Percentiles rank a stretch among this genome's conserved stretches.
phyloP scores from a whole-genome alignment of 2,329 filamentous ascomycete genomes.

The Aaosphaeria pasadenensis region DNA sequence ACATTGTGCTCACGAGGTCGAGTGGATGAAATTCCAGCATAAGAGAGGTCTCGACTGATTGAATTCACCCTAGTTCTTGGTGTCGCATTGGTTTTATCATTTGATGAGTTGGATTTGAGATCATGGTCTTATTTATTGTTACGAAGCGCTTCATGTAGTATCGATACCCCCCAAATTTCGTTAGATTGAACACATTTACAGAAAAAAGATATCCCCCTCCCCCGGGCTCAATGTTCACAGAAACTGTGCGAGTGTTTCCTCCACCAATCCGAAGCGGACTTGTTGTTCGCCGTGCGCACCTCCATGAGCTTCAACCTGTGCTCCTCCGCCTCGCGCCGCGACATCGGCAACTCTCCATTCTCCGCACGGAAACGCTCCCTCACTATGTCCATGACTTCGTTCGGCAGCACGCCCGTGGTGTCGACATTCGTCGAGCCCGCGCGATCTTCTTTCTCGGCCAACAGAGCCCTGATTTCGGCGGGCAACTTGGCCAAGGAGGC shows the following conservation, averaged over 20 bases:
- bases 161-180: too few relatives aligned
- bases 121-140: too few relatives aligned
- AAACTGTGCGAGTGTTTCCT: slow-evolving; percentile 2
- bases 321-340: neutral
- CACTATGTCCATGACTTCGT: neutral
- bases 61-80: too few relatives aligned
- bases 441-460: too few relatives aligned
- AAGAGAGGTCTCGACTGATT: too few relatives aligned
- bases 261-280: neutral
- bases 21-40: neutral
- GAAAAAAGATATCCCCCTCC: too few relatives aligned
- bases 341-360: neutral
- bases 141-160: too few relatives aligned
- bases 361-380: neutral
- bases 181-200: too few relatives aligned
- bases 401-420: neutral
- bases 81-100: too few relatives aligned
- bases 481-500: slow-evolving; percentile 9
- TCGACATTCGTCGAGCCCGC: neutral
- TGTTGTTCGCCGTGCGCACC: slow-evolving; percentile 1
- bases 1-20: slow-evolving; percentile 15
- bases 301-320: neutral
- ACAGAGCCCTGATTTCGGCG: neutral
- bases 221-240: slow-evolving; percentile 2
- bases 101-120: too few relatives aligned